Conservation (phyloP, 176 grass and related monocot species). For the Ensete glaucum region DNA sequence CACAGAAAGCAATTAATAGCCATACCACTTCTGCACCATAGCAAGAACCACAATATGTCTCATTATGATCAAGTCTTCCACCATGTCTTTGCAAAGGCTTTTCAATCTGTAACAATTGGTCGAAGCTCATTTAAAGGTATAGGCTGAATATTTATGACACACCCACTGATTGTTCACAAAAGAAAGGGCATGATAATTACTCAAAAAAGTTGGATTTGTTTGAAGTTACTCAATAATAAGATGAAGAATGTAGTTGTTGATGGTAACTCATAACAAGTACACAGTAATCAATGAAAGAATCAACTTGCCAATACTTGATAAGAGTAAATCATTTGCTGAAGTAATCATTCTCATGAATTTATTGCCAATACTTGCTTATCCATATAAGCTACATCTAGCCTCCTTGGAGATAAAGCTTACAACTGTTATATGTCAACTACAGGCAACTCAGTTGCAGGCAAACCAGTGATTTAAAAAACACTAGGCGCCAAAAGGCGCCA, state of each 20-base stretch:
- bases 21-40: slow-evolving; percentile 89
- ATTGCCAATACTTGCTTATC: too few species aligned
- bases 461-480: too few species aligned
- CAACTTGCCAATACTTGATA: too few species aligned
- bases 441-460: too few species aligned
- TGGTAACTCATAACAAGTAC: background rate
- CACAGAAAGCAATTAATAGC: slow-evolving; percentile 1
- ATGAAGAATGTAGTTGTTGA: background rate
- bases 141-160: background rate
- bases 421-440: too few species aligned
- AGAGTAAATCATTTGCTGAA: background rate
- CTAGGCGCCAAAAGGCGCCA: too few species aligned
- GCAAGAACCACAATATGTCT: slow-evolving; percentile 97
- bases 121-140: background rate
- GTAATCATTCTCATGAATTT: background rate
- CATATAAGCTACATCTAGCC: too few species aligned
- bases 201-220: too few species aligned
- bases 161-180: too few species aligned
- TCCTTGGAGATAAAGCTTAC: too few species aligned
- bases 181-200: too few species aligned
- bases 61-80: slow-evolving; percentile 95
- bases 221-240: background rate
- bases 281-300: background rate
- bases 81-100: slow-evolving; percentile 89
- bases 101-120: slow-evolving; percentile 47